phyloP scores from a whole-genome alignment of 345 rosid genomes.

The Iberis pinnata region DNA sequence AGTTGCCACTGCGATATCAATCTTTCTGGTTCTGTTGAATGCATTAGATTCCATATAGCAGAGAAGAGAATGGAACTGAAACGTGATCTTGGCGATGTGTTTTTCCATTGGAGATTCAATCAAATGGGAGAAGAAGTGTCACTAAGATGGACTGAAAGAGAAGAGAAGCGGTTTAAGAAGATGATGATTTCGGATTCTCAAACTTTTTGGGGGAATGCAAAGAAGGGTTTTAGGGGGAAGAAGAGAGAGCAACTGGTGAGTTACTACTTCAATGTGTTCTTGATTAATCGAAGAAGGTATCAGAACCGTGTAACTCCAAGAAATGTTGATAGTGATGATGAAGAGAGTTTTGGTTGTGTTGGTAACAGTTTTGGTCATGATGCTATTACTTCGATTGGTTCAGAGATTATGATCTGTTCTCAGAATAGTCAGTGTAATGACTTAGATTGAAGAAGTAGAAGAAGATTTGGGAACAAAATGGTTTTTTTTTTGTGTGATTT shows the following conservation, averaged over 20 bases:
- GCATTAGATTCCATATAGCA: slow-evolving; percentile 59
- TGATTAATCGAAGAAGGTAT: slow-evolving; percentile 48
- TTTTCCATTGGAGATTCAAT: slow-evolving; percentile 55
- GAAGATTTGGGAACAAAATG: background rate
- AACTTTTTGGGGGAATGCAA: slow-evolving; percentile 40
- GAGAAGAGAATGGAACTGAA: slow-evolving; percentile 60
- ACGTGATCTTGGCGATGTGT: slow-evolving; percentile 50
- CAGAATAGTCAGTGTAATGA: slow-evolving; percentile 43
- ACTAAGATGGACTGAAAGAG: slow-evolving; percentile 47
- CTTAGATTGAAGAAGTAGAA: slow-evolving; percentile 22
- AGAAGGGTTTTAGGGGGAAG: slow-evolving; percentile 33
- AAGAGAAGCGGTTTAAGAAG: slow-evolving; percentile 46
- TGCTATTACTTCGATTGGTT: slow-evolving; percentile 33
- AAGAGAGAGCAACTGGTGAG: slow-evolving; percentile 48
- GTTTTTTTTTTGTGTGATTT: background rate
- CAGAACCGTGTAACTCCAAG: slow-evolving; percentile 60
- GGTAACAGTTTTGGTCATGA: slow-evolving; percentile 41
- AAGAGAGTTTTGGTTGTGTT: slow-evolving; percentile 38
- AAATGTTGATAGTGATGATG: slow-evolving; percentile 48
- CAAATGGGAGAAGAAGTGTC: slow-evolving; percentile 79
- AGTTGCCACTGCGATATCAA: slow-evolving; percentile 42
- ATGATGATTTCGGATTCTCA: slow-evolving; percentile 29
- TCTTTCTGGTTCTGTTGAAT: slow-evolving; percentile 41
- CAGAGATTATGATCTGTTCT: slow-evolving; percentile 38
- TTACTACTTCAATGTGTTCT: slow-evolving; percentile 67